phyloP scores from a whole-genome alignment of 2,329 filamentous ascomycete species.

The Thermothelomyces thermophilus region DNA sequence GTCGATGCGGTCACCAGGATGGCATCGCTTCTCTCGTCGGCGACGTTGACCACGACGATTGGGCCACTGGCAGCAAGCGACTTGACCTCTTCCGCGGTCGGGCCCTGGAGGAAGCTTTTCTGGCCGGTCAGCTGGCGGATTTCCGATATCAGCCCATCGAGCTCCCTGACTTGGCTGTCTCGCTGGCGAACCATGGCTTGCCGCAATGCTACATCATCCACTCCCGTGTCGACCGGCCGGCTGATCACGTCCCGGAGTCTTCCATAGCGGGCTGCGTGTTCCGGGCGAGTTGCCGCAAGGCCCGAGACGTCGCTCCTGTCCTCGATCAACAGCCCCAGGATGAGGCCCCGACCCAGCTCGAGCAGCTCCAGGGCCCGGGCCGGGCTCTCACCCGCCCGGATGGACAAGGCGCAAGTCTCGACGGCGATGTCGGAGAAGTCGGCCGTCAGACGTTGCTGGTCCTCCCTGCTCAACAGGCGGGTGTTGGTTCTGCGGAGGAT shows the following conservation, averaged over 20 bases:
- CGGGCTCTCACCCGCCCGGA: neutral
- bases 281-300: neutral
- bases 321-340: neutral
- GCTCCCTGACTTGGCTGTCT: neutral
- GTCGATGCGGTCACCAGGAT: neutral
- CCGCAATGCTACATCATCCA: neutral
- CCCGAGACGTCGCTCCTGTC: neutral
- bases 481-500: neutral
- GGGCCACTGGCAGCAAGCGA: neutral
- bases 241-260: neutral
- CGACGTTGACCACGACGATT: slow-evolving; percentile 4
- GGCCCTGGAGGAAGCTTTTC: neutral
- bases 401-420: neutral
- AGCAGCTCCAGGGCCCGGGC: neutral
- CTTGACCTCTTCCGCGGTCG: neutral
- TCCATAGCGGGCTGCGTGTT: neutral
- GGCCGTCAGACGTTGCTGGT: neutral
- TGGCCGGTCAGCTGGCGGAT: neutral
- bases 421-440: neutral
- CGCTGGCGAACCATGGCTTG: neutral
- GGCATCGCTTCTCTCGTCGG: neutral
- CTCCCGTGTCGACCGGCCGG: neutral
- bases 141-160: neutral
- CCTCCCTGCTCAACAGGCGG: neutral
- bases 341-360: neutral